Evolutionary conservation across 805 yeast species (phyloP), one percentile per base, ranked within the genome.

Genomic region (Komagataella populi): DNA sequence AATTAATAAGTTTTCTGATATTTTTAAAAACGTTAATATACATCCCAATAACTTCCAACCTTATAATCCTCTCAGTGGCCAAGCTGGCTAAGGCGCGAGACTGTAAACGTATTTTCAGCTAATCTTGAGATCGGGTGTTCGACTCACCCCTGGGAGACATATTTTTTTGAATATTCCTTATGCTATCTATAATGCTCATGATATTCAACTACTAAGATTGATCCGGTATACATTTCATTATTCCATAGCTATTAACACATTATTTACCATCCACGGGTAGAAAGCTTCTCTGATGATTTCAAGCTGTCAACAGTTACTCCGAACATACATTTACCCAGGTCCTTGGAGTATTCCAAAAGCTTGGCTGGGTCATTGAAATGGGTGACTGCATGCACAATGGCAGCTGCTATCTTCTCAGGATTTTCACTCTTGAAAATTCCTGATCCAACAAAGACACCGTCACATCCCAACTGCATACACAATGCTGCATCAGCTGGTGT

Each of bases 401-500:
- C 88, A 56, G 68, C 72, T 45, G 93, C 93, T 58, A 84, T 73
- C 62, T 76, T 75, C 60, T 73, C 87, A 2, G 93, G 91, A 68
- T 84, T 76, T 54, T 75, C 71, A 46, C 88, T 80, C 65, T 81
- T 80, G 77, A 84, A 85, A 56, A 84, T 84, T 23, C 93, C 93
- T 3, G 87, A 81, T 17, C 87, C 87, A 23, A 81, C 88, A 59
- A 83, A 83, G 30, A 83, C 84, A 55, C 88, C 88, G 61, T 83
- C 88, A 59, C 84, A 80, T n/a, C 88, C 88, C 55, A 82, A 67
- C 61, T 81, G 84, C 88, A 86, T 85, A 65, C 87, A 80, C 56
- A 86, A 68, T 18, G 93, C 93, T 23, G 95, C 95, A 65, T 85
- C 95, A 6, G 90, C 81, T 39, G 95, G 95, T 10, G 95, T 83